Evolutionary conservation across 1,284 basidiomycete species (phyloP).

Genomic region (Tranzscheliella williamsii): DNA sequence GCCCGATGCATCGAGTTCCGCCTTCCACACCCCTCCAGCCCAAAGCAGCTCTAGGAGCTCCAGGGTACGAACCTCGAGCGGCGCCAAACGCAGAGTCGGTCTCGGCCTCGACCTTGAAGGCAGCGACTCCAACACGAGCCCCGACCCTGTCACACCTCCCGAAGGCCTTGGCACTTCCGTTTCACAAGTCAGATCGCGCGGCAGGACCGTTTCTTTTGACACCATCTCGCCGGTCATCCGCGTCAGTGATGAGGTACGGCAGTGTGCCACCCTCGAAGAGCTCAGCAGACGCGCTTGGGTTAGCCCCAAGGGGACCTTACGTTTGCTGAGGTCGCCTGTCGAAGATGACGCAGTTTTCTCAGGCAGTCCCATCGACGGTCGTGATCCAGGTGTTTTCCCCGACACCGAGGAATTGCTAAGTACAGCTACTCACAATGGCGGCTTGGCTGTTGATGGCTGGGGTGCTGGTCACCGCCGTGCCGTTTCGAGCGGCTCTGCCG

Average conservation of each 20-base stretch:
- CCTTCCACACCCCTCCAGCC: constrained; percentile 23
- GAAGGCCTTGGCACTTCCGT: constrained; percentile 16
- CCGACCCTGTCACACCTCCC: constrained; percentile 24
- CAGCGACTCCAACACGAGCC: constrained; percentile 24
- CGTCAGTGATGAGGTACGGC: constrained; percentile 21
- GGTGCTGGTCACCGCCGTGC: constrained; percentile 22
- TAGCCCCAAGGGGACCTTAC: constrained; percentile 38
- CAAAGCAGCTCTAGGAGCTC: constrained; percentile 16
- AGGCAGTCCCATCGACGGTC: constrained; percentile 14
- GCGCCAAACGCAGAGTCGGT: constrained; percentile 15
- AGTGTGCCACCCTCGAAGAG: constrained; percentile 31
- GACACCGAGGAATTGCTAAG: constrained; percentile 7
- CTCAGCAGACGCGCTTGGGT: constrained; percentile 51
- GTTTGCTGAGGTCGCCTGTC: constrained; percentile 34
- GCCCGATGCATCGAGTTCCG: constrained; percentile 10
- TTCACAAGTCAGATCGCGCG: constrained; percentile 9
- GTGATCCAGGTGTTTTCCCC: constrained; percentile 39
- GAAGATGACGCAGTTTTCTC: constrained; percentile 26
- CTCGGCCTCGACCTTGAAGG: constrained; percentile 33
- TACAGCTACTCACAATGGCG: constrained; percentile 9
- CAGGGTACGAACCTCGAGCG: constrained; percentile 13
- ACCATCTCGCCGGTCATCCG: constrained; percentile 23
- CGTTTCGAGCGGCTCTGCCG: constrained; percentile 17
- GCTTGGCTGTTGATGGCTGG: constrained; percentile 23
- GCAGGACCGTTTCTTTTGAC: constrained; percentile 36